Conservation (phyloP, 2,329 filamentous ascomycete genomes). For the Apiospora phragmitis region DNA sequence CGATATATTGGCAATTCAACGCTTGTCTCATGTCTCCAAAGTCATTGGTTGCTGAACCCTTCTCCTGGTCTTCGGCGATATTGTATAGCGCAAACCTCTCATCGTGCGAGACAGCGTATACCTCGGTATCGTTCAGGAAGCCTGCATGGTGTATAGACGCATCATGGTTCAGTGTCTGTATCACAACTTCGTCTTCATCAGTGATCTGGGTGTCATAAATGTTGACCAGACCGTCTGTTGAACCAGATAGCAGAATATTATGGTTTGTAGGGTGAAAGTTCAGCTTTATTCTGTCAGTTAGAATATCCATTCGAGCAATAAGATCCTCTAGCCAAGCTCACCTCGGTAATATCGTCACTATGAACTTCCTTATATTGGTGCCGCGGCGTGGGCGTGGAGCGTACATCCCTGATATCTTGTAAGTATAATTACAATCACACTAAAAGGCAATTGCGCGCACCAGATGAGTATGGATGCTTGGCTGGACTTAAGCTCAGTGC, state of each 20-base stretch:
- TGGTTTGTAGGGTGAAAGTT: constrained; percentile 62
- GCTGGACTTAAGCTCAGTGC: constrained; percentile 70
- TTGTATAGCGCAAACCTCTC: constrained; percentile 76
- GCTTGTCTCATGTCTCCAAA: constrained; percentile 69
- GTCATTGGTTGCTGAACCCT: constrained; percentile 54
- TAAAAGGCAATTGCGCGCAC: constrained; percentile 36
- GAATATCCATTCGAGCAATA: not conserved
- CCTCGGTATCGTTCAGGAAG: constrained; percentile 64
- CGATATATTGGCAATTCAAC: constrained; percentile 74
- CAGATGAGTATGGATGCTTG: constrained; percentile 62
- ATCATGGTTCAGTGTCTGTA: constrained; percentile 77
- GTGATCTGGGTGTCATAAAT: constrained; percentile 69
- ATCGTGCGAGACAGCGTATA: constrained; percentile 76
- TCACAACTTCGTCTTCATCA: constrained; percentile 76
- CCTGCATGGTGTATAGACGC: constrained; percentile 74
- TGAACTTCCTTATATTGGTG: constrained; percentile 65
- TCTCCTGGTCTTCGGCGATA: constrained; percentile 62
- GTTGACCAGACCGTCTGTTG: constrained; percentile 78
- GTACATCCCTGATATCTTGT: constrained; percentile 53
- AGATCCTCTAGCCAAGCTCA: constrained; percentile 23
- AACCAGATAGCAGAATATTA: constrained; percentile 69
- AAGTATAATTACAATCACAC: constrained; percentile 4
- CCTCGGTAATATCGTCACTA: constrained; percentile 67
- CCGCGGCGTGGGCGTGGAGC: constrained; percentile 46
- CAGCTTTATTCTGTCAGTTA: constrained; percentile 43